Conservation (phyloP, 1,139 yeast genomes). For the Candida sanyaensis region DNA sequence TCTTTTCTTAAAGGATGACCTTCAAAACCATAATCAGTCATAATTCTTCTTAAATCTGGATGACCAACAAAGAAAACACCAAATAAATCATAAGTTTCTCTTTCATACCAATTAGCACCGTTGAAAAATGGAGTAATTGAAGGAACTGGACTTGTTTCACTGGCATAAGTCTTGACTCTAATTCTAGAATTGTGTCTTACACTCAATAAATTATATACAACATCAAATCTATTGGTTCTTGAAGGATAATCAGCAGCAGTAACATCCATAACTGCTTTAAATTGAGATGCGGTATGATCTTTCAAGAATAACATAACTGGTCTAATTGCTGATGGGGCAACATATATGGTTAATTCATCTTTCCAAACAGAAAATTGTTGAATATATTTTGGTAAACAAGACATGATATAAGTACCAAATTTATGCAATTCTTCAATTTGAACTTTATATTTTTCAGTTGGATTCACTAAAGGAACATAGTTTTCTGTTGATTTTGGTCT, state of each 20-base stretch:
- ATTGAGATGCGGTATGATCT: conserved; percentile 81
- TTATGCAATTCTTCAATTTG: conserved; percentile 76
- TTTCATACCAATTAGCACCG: conserved; percentile 90
- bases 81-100: conserved; percentile 84
- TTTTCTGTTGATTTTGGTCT: conserved; percentile 39
- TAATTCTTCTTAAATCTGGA: conserved; percentile 86
- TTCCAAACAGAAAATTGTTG: conserved; percentile 91
- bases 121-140: conserved; percentile 67
- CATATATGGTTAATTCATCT: conserved; percentile 77
- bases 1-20: conserved; percentile 92
- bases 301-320: conserved; percentile 72
- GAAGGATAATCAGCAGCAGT: conserved; percentile 89
- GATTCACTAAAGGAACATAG: conserved; percentile 66
- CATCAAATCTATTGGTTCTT: conserved; percentile 82
- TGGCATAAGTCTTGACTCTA: conserved; percentile 87
- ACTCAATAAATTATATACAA: conserved; percentile 79
- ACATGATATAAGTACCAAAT: conserved; percentile 78
- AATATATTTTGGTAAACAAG: conserved; percentile 77
- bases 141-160: conserved; percentile 82
- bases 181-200: conserved; percentile 86
- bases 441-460: conserved; percentile 73
- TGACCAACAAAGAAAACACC: conserved; percentile 88
- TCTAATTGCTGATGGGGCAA: conserved; percentile 73
- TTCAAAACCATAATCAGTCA: conserved; percentile 92
- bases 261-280: conserved; percentile 75